phyloP scores from a whole-genome alignment of 2,329 filamentous ascomycete species.

The Cercospora zeae-maydis region DNA sequence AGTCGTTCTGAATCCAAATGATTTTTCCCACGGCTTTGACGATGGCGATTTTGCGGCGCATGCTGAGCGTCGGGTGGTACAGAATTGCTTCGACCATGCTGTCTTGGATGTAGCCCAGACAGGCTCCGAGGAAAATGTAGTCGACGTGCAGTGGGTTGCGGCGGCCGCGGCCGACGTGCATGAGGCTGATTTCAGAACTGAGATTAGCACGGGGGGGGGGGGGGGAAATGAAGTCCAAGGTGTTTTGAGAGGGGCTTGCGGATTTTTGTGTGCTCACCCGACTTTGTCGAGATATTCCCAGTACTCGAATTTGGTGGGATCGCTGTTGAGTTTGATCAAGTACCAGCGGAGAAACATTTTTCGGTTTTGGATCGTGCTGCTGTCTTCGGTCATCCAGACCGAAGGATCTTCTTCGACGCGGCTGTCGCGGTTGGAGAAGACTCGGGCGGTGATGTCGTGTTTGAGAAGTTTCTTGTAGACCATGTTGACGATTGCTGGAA shows the following conservation, averaged over 20 bases:
- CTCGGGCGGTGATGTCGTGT: constrained; percentile 77
- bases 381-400: neutral
- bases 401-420: constrained; percentile 44
- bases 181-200: too few species aligned
- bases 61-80: neutral
- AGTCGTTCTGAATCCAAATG: neutral
- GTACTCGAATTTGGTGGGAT: neutral
- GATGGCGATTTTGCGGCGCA: neutral
- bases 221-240: too few species aligned
- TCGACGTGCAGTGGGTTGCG: neutral
- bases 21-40: neutral
- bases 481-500: constrained; percentile 78
- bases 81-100: neutral
- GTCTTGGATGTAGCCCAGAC: neutral
- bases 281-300: neutral
- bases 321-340: neutral
- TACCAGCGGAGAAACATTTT: neutral
- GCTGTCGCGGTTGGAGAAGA: constrained; percentile 61
- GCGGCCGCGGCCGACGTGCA: neutral
- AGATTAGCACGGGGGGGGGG: too few species aligned
- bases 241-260: too few species aligned
- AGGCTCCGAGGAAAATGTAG: neutral
- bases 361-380: neutral
- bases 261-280: too few species aligned
- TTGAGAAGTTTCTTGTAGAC: constrained; percentile 78